phyloP scores from a whole-genome alignment of 495 filamentous ascomycete genomes.

The Trichoderma asperelloides region DNA sequence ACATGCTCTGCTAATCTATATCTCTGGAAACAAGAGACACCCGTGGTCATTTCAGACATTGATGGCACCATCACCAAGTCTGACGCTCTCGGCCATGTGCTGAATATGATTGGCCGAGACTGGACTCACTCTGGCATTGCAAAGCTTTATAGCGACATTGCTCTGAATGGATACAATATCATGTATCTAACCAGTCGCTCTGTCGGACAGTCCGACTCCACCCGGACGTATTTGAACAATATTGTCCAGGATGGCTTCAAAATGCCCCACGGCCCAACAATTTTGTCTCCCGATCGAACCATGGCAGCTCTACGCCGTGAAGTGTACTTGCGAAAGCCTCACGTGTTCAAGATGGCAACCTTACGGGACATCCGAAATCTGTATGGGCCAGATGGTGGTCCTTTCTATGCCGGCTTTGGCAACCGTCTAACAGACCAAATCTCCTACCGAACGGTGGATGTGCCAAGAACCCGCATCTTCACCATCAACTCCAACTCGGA shows the following conservation, averaged over 20 bases:
- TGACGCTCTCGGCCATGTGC: slow-evolving; percentile 91
- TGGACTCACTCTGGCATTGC: slow-evolving; percentile 97
- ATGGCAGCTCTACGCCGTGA: slow-evolving; percentile 92
- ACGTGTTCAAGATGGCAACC: slow-evolving; percentile 99
- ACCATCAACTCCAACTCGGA: slow-evolving; percentile 99
- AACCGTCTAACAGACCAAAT: slow-evolving; percentile 95
- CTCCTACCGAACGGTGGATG: slow-evolving; percentile 91
- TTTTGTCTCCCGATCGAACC: slow-evolving; percentile 89
- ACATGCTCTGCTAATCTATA: slow-evolving; percentile 90
- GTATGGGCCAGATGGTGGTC: slow-evolving; percentile 67
- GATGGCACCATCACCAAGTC: slow-evolving; percentile 99
- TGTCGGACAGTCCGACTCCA: slow-evolving; percentile 88
- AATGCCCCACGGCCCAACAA: slow-evolving; percentile 82
- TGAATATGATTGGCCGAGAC: slow-evolving; percentile 96
- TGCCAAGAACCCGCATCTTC: slow-evolving; percentile 88
- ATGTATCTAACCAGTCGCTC: slow-evolving; percentile 94
- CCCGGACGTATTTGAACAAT: slow-evolving; percentile 81
- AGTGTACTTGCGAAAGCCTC: slow-evolving; percentile 90
- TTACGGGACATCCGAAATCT: slow-evolving; percentile 85
- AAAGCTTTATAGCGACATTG: slow-evolving; percentile 94
- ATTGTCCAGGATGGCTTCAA: slow-evolving; percentile 81
- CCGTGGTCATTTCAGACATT: slow-evolving; percentile 96
- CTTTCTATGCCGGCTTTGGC: slow-evolving; percentile 96
- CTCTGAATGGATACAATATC: slow-evolving; percentile 94
- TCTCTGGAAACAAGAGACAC: slow-evolving; percentile 78